These are phyloP conservation scores for Elymus sibiricus DNA, from an alignment of 176 grass and related monocot genomes.

Conservation along the genomic window DNA sequence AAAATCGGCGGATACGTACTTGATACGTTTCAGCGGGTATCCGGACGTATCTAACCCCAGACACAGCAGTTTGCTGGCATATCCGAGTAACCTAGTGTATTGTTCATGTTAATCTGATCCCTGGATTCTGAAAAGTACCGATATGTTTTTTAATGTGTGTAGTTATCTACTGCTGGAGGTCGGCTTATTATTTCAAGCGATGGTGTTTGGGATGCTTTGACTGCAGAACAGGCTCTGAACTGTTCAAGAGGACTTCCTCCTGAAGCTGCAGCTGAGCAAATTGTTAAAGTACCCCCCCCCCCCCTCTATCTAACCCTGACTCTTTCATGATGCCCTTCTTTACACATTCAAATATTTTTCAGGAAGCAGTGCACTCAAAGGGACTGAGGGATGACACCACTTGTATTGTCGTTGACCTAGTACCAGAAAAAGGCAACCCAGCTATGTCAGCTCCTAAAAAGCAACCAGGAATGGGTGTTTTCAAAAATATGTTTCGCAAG, in stretches of 20 bases:
- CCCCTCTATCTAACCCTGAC: background rate
- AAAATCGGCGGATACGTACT: background rate
- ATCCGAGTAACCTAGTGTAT: background rate
- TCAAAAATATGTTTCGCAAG: slow-evolving; percentile 88
- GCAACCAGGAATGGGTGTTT: slow-evolving; percentile 76
- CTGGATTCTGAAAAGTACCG: slow-evolving; percentile 19
- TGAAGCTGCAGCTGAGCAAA: slow-evolving; percentile 62
- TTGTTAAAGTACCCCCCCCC: slow-evolving; percentile 73
- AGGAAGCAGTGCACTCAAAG: slow-evolving; percentile 86
- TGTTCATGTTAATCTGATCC: slow-evolving; percentile 12
- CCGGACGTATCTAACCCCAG: background rate
- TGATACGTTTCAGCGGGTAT: background rate
- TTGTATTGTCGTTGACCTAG: slow-evolving; percentile 88
- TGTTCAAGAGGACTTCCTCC: slow-evolving; percentile 61
- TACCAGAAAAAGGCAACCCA: slow-evolving; percentile 54
- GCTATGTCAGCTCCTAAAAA: slow-evolving; percentile 55
- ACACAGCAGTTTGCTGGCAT: background rate
- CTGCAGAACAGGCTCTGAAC: slow-evolving; percentile 61
- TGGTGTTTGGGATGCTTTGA: slow-evolving; percentile 96
- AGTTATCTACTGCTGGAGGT: slow-evolving; percentile 80
- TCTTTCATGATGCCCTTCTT: slow-evolving; percentile 14
- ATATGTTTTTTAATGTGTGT: slow-evolving; percentile 25
- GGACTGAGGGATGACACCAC: slow-evolving; percentile 95
- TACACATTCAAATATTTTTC: slow-evolving; percentile 30
- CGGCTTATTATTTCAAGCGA: slow-evolving; percentile 91